These are phyloP conservation scores for Pichia phayaonensis DNA, from an alignment of 805 yeast species.

Conservation along the genomic window DNA sequence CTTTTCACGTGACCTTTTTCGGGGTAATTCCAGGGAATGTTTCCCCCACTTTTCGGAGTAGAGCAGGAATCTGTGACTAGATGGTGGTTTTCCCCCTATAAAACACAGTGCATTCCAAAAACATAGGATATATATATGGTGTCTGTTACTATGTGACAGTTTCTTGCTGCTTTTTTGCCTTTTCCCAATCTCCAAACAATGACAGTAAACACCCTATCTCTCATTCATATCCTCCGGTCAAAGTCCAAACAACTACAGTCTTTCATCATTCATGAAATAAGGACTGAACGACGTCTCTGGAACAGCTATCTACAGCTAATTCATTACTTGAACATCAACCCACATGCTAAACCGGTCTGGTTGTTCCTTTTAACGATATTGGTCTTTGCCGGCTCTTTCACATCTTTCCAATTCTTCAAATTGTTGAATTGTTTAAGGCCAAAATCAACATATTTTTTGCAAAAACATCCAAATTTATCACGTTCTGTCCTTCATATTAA, in stretches of 20 bases:
- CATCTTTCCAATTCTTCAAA: conserved; percentile 21
- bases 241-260: not conserved
- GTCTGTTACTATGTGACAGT: too few species aligned
- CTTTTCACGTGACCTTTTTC: not conserved
- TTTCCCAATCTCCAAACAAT: not conserved
- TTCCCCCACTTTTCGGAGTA: not conserved
- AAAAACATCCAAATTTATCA: conserved; percentile 1
- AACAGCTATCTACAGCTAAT: conserved; percentile 13
- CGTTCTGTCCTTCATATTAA: not conserved
- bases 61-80: too few species aligned
- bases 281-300: conserved; percentile 9
- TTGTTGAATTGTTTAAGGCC: conserved; percentile 15
- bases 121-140: too few species aligned
- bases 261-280: not conserved
- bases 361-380: conserved; percentile 25
- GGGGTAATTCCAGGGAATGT: not conserved
- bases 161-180: too few species aligned
- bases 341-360: conserved; percentile 27
- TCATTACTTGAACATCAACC: conserved; percentile 19
- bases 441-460: conserved; percentile 1
- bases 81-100: too few species aligned
- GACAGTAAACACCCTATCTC: not conserved
- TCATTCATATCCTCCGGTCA: not conserved
- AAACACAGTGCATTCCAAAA: too few species aligned
- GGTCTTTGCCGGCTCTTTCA: conserved; percentile 18